Evolutionary conservation across 1,139 yeast species (phyloP).

Genomic region (Saccharomyces pastorianus): DNA sequence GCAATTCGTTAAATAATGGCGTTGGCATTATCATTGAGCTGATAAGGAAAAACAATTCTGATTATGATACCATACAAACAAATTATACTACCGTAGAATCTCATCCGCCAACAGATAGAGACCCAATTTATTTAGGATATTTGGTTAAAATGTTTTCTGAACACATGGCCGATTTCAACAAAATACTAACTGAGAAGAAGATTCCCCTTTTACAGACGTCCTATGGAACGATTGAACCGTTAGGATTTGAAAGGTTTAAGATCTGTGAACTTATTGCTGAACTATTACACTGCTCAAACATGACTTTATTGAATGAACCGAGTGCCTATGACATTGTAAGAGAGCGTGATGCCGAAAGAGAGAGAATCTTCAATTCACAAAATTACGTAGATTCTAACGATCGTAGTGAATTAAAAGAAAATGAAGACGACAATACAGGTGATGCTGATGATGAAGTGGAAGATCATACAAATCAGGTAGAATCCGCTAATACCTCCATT

Average conservation of each 20-base stretch:
- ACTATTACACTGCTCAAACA: constrained; percentile 88
- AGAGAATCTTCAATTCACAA: constrained; percentile 11
- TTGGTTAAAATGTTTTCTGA: constrained; percentile 72
- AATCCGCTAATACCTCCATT: background rate
- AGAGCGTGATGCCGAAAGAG: constrained; percentile 67
- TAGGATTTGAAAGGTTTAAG: constrained; percentile 93
- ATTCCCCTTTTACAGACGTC: constrained; percentile 52
- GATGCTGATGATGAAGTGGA: constrained; percentile 4
- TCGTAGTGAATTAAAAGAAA: constrained; percentile 2
- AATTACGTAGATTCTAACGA: background rate
- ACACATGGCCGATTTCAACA: constrained; percentile 62
- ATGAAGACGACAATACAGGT: background rate
- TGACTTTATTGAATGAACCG: constrained; percentile 83
- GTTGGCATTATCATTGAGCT: constrained; percentile 94
- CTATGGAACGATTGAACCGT: constrained; percentile 72
- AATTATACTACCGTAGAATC: constrained; percentile 79
- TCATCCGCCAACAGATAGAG: constrained; percentile 92
- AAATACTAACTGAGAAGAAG: constrained; percentile 38
- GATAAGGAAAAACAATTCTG: constrained; percentile 91
- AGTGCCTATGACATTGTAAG: constrained; percentile 69
- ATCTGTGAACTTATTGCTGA: constrained; percentile 95
- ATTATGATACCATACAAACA: constrained; percentile 86
- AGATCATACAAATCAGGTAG: constrained; percentile 3
- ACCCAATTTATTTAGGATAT: constrained; percentile 88
- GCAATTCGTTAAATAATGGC: constrained; percentile 87